Conservation (phyloP, 1,284 basidiomycete genomes). For the Pseudozyma thailandica region DNA sequence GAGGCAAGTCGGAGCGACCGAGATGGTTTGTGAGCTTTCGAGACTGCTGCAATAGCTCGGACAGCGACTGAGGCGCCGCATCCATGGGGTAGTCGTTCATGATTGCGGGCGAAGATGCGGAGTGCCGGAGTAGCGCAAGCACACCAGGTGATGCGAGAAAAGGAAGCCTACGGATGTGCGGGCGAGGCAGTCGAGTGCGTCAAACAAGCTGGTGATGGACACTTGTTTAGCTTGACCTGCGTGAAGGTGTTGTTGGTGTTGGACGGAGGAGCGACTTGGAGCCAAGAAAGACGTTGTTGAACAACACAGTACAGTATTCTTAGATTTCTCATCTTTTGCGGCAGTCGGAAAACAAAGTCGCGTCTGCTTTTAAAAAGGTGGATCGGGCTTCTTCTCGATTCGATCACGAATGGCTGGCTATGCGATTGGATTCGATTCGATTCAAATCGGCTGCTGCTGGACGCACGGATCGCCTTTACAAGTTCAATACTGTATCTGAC, state of each 20-base stretch:
- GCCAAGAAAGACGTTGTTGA: slow-evolving; percentile 7
- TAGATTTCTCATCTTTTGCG: slow-evolving; percentile 8
- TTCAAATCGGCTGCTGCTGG: slow-evolving; percentile 14
- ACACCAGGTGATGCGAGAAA: neutral
- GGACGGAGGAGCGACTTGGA: slow-evolving; percentile 6
- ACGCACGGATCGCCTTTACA: slow-evolving; percentile 29
- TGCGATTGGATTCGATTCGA: neutral
- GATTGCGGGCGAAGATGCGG: neutral
- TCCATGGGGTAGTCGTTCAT: slow-evolving; percentile 58
- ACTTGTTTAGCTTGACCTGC: too few relatives aligned
- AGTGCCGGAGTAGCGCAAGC: too few relatives aligned
- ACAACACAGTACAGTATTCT: slow-evolving; percentile 8
- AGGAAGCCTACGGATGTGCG: too few relatives aligned
- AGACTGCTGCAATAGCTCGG: slow-evolving; percentile 65
- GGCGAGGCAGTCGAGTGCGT: too few relatives aligned
- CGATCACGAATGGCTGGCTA: slow-evolving; percentile 13
- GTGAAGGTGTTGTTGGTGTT: slow-evolving; percentile 4
- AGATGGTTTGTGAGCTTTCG: slow-evolving; percentile 64
- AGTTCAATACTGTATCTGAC: too few relatives aligned
- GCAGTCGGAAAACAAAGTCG: slow-evolving; percentile 16
- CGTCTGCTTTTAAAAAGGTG: too few relatives aligned
- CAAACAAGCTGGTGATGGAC: too few relatives aligned
- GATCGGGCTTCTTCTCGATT: slow-evolving; percentile 5
- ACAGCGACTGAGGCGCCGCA: slow-evolving; percentile 55
- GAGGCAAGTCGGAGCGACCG: slow-evolving; percentile 77